A percentile compares a stretch with the other conserved stretches of the same genome.
These are phyloP conservation scores for Boletus rubescentipes DNA, from an alignment of 768 basidiomycete genomes.

Conservation along the genomic window DNA sequence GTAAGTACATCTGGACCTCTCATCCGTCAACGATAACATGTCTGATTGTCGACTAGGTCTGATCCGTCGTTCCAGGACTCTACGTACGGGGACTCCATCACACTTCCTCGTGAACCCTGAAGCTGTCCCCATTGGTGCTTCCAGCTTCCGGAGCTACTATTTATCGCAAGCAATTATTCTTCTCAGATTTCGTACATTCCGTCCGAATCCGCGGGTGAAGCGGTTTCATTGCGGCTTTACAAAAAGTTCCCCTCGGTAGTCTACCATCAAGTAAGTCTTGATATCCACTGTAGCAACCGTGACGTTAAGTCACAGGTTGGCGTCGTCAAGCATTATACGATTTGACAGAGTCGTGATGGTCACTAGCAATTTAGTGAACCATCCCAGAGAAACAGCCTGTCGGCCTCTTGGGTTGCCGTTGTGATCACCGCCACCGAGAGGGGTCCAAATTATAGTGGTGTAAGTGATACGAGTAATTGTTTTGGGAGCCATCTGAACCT, in stretches of 20 bases:
- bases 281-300: background rate
- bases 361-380: background rate
- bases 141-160: background rate
- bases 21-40: background rate
- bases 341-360: background rate
- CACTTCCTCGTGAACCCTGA: background rate
- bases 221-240: slow-evolving; percentile 7
- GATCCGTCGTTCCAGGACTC: background rate
- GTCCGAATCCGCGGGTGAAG: slow-evolving; percentile 5
- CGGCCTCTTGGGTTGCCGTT: background rate
- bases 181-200: background rate
- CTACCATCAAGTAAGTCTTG: background rate
- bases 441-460: background rate
- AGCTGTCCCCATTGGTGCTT: background rate
- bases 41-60: background rate
- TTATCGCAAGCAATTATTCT: background rate
- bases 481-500: background rate
- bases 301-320: background rate
- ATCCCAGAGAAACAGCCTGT: background rate
- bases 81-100: background rate
- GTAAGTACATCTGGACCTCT: background rate
- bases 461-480: background rate
- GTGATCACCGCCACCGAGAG: too few relatives aligned
- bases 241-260: background rate
- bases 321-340: background rate